These are phyloP conservation scores for Solanum corneliomulleri DNA, from an alignment of 257 asterid genomes.

Conservation along the genomic window DNA sequence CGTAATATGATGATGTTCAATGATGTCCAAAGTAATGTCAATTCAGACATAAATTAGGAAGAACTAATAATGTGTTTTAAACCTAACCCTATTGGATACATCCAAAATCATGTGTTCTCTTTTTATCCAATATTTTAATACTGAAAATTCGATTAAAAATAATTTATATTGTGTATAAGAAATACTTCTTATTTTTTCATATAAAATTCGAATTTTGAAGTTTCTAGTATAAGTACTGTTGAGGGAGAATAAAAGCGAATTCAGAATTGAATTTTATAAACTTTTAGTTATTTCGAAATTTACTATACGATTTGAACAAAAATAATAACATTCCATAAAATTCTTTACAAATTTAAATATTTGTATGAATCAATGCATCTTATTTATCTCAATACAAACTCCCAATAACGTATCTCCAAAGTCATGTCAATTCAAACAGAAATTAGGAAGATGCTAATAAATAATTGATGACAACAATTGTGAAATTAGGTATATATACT, in stretches of 20 bases:
- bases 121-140: not conserved
- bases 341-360: not conserved
- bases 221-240: not conserved
- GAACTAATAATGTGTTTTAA: not conserved
- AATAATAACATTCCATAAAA: rapidly evolving
- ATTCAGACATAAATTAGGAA: not conserved
- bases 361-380: not conserved
- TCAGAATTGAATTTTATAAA: not conserved
- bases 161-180: not conserved
- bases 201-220: not conserved
- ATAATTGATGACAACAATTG: not conserved
- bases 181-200: not conserved
- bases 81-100: not conserved
- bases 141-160: not conserved
- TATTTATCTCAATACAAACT: not conserved
- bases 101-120: not conserved
- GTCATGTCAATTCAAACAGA: not conserved
- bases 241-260: not conserved
- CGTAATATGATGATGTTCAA: too few species aligned
- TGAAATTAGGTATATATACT: not conserved
- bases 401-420: not conserved
- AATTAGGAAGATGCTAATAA: not conserved
- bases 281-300: not conserved
- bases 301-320: not conserved
- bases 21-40: not conserved